Evolutionary conservation across 2,329 filamentous ascomycete species (phyloP), one percentile per base, ranked within the genome.

Genomic region (Periglandula ipomoeae): DNA sequence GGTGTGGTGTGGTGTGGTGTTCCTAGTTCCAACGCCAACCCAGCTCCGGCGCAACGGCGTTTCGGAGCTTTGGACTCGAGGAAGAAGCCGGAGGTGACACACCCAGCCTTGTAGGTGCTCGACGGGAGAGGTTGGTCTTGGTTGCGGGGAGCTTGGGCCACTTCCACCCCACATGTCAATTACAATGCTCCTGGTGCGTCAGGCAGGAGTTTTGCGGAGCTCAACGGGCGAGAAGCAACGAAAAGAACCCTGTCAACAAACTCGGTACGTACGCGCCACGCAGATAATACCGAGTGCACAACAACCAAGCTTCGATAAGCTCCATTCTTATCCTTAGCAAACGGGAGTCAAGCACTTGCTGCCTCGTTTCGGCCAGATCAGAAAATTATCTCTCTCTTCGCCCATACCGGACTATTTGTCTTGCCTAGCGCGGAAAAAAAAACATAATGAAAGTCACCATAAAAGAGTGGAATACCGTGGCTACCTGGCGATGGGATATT

Each of bases 401-500:
- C n/a, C n/a, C n/a, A n/a, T n/a, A n/a, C n/a, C n/a, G n/a, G n/a
- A n/a, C n/a, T n/a, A n/a, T n/a, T n/a, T n/a, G n/a, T n/a, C n/a
- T n/a, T n/a, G n/a, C n/a, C n/a, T 5, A 15, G 3, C 11, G 9
- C 34, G 19, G 6, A 4, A 35, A 23, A 44, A 17, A 2, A 17
- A 42, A 42, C 13, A 38, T 5, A 47, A 98, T 98, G 93, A 97
- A 95, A 70, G 89, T 97, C 72, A 93, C 82, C 43, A 93, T 97
- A 69, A 87, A 85, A 61, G 81, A 88, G 64, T 97, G 91, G 89
- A 85, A 93, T 61, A 87, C 89, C 4, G 89, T 98, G 53, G 93
- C 93, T 17, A 91, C 89, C 48, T 98, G 93, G 93, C 84, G 88
- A 55, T 98, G 93, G 93, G 88, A 97, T 65, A 87, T 97, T 61